Evolutionary conservation across 2,329 filamentous ascomycete genomes (phyloP), one percentile per base, ranked within the genome.

Genomic region (Claviceps digitariae): DNA sequence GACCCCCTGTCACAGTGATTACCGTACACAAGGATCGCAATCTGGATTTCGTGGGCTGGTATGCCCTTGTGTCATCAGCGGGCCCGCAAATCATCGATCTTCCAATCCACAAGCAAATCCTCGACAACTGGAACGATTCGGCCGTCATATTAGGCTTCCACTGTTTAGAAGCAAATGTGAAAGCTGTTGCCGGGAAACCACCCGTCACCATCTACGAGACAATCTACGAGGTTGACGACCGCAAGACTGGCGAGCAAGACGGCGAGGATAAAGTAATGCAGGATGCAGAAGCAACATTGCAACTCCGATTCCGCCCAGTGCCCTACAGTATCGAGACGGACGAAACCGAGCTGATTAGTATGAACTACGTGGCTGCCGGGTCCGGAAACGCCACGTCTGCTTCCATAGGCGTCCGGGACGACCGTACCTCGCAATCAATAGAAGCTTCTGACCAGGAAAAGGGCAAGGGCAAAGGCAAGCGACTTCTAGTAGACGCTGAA

Each of bases 291-390:
- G 66, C 73, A 1, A 67, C 72, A 2, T 65, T 82, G 25, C 79
- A 77, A 50, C 76, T 93, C 56, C 85, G 81, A 62, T 97, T 97
- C 69, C 81, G 84, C 55, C 86, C 94, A 64, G 70, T 97, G 10
- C 81, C 85, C 1, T 97, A 93, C 67, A 85, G 85, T 0, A 83
- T 97, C 2, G 93, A 97, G 70, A 95, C 90, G 0, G 89, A 88
- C 10, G 90, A 97, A 67, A 90, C 90, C 1, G 93, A 98, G 69
- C 96, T 96, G 90, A 97, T 98, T 59, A 87, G 87, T 60, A 87
- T 98, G 63, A 90, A 96, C 68, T 95, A 90, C 59, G 86, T 98
- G 21, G 90, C 91, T 0, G 83, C 84, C 51, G 88, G 87, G 41
- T 87, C 86, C 48, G 87, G 87, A 48, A 91, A 90, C 25, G 83